Base-by-base conservation (phyloP, 768 basidiomycete genomes). In the Exsudoporus frostii region DNA sequence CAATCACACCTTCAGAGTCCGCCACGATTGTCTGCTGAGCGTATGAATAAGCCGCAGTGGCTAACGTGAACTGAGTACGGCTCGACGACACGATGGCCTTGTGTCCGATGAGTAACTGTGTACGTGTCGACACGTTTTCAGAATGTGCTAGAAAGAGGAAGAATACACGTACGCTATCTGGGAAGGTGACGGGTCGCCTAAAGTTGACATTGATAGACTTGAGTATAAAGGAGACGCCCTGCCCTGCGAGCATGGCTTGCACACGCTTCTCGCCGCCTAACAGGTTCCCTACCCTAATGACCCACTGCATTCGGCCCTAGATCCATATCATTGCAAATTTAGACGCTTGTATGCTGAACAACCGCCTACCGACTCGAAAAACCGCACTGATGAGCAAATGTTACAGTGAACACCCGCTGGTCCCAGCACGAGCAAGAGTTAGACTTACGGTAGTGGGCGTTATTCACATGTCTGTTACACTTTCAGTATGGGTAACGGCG, bases 171-270 rank as follows among this genome's bases (percentile, higher is more conserved):
- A 87, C 86, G 10, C 86, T 88, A 68, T 90, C 88, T 24, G 89
- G 89, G 60, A 79, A 90, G 13, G 81, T 83, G 11, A 90, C 86
- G 0, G 89, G 89, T 20, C 83, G 76, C 53, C 80, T 80, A 67
- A 81, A 91, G 58, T 82, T 80, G 39, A 90, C 70, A 38, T 78
- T 76, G 48, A 90, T 76, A 19, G 82, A 84, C 65, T 90, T 89
- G 55, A 90, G 77, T 60, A 90, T 90, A 45, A 90, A 61, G 14
- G 85, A 85, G n/a, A 88, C 64, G 3, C 88, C 89, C 62, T 79
- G 67, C 5, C 79, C 87, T 46, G 73, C 75, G 47, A 87, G 68
- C 79, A 90, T 82, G 6, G 78, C 79, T 45, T 78, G 67, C 2
- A 76, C 82, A 53, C 74, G 77, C 17, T 70, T 68, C 19, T 78